phyloP scores from a whole-genome alignment of 345 rosid genomes.

The Leavenworthia alabamica region DNA sequence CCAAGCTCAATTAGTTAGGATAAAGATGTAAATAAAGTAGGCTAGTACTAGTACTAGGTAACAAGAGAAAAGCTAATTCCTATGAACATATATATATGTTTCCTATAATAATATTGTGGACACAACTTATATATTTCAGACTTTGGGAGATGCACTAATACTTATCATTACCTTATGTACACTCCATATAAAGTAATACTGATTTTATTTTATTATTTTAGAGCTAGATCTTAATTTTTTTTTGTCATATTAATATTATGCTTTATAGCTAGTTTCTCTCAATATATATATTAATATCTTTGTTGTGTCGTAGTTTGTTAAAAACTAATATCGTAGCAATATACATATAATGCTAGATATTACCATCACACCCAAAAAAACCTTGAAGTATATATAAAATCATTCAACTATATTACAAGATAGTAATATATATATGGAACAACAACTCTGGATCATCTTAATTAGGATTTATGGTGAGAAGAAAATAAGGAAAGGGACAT shows the following conservation, averaged over 20 bases:
- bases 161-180: no score
- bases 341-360: background rate
- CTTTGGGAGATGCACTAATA: slow-evolving; percentile 16
- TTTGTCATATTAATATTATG: background rate
- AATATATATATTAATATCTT: background rate
- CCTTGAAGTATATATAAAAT: background rate
- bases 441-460: background rate
- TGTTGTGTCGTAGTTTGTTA: background rate
- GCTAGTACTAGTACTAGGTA: slow-evolving; percentile 27
- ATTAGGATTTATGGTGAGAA: slow-evolving; percentile 24
- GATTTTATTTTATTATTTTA: background rate
- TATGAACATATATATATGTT: slow-evolving; percentile 8
- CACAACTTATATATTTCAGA: background rate
- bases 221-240: background rate
- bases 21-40: slow-evolving; percentile 6
- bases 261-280: background rate
- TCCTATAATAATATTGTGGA: background rate
- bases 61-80: slow-evolving; percentile 8
- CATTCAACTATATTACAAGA: background rate
- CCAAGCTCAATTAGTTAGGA: background rate
- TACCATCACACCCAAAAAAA: background rate
- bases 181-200: background rate
- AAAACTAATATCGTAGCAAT: no score
- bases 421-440: background rate
- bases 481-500: slow-evolving; percentile 50